Evolutionary conservation across 352 stramenopile species (phyloP).

Genomic region (Globisporangium parvum): DNA sequence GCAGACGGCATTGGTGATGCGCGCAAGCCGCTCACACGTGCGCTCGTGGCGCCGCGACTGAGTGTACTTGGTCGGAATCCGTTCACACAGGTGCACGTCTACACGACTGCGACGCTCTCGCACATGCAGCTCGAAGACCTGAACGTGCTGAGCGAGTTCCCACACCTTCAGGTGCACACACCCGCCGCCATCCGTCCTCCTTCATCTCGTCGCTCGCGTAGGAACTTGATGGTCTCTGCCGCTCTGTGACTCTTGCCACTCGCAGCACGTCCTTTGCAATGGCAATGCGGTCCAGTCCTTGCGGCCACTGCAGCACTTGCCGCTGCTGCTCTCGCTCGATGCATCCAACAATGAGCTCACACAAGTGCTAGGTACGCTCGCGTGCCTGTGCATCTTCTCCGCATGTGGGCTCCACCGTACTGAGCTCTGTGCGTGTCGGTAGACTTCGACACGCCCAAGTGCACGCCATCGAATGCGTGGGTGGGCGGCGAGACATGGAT

Average conservation of each 20-base stretch:
- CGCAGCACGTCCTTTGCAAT: conserved; percentile 49
- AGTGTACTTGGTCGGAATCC: conserved; percentile 55
- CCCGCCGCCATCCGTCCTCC: too few species aligned
- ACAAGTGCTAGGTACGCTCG: conserved; percentile 26
- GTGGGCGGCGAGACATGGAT: conserved; percentile 51
- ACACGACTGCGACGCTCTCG: conserved; percentile 44
- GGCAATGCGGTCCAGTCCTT: conserved; percentile 48
- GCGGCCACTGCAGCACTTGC: conserved; percentile 35
- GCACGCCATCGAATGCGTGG: conserved; percentile 45
- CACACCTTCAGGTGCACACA: conserved; percentile 41
- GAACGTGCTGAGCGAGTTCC: conserved; percentile 35
- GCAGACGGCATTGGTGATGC: conserved; percentile 13
- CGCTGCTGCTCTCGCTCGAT: conserved; percentile 50
- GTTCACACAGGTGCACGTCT: conserved; percentile 57
- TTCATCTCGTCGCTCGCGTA: background rate
- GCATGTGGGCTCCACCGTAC: background rate
- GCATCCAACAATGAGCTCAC: conserved; percentile 55
- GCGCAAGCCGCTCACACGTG: conserved; percentile 23
- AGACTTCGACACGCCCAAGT: conserved; percentile 61
- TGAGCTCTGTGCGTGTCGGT: background rate
- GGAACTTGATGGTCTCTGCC: background rate
- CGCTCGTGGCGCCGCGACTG: conserved; percentile 31
- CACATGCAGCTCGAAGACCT: conserved; percentile 36
- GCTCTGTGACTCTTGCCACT: background rate
- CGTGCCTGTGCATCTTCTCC: background rate